Evolutionary conservation across 345 rosid species (phyloP).

Genomic region (Durio zibethinus): DNA sequence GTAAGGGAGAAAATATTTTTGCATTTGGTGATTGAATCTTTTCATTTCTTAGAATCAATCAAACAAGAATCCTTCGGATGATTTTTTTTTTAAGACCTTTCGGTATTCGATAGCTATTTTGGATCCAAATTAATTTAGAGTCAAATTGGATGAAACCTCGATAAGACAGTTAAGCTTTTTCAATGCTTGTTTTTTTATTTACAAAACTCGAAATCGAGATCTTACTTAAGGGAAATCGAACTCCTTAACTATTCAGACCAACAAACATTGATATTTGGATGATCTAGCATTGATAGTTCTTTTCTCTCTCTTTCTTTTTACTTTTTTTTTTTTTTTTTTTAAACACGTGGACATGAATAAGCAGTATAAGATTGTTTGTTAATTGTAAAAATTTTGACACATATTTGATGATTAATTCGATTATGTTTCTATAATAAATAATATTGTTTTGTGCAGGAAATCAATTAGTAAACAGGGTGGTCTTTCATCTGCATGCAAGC

Average conservation of each 20-base stretch:
- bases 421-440: background rate
- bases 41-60: too few relatives aligned
- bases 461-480: constrained; percentile 39
- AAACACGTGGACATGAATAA: background rate
- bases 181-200: too few relatives aligned
- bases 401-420: constrained; percentile 1
- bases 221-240: too few relatives aligned
- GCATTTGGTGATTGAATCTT: too few relatives aligned
- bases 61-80: too few relatives aligned
- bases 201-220: too few relatives aligned
- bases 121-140: too few relatives aligned
- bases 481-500: constrained; percentile 59
- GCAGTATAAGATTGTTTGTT: background rate
- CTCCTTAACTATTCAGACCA: background rate
- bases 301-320: background rate
- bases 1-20: too few relatives aligned
- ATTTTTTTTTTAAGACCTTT: too few relatives aligned
- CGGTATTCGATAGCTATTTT: too few relatives aligned
- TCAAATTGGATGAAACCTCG: too few relatives aligned
- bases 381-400: background rate
- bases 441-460: constrained; percentile 48
- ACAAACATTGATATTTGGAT: background rate
- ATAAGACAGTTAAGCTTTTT: too few relatives aligned
- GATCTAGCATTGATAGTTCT: background rate
- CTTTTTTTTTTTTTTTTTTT: background rate